Base-by-base conservation (phyloP, 177 flowering plant genomes). In the Vitis hybrid region DNA sequence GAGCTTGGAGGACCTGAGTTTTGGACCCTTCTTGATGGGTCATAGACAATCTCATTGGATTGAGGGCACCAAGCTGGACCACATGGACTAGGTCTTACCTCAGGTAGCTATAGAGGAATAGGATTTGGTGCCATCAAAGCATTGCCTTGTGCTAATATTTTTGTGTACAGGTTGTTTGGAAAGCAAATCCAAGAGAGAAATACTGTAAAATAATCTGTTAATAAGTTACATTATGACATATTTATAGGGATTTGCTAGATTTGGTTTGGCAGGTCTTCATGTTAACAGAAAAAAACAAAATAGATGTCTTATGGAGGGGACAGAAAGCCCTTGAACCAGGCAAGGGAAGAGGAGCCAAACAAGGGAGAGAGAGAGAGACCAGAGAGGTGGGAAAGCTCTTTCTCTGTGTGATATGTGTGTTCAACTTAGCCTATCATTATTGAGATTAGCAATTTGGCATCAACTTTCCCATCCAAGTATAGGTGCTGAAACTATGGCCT, bases 161-260 rank as follows among this genome's bases (percentile, higher is more conserved):
- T 55, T 12, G 5, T 55, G 6, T 13, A 51, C 26, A 16, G 7
- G 5, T 14, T 26, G 50, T 29, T 56, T 2, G 22, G 48, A 33
- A 59, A 56, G 26, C 56, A 45, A 52, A 45, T 63, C 59, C 51
- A 18, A 60, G 65, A 60, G 65, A 29, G 57, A 39, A 65, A 58
- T 0, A 7, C 16, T 7, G 10, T 65, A 26, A 26, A 67, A 9
- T 60, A 61, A 45, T 33, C 5, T 5, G 6, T 13, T 33, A 33
- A 65, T n/a, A 8, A 58, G 18, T 48, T 55, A 19, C 20, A 19
- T 60, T 50, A 63, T 11, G 33, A 67, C 83, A 70, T 9, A 55
- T 16, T 69, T 66, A 67, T 65, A 51, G 80, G 80, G 80, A 77
- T 80, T 77, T 77, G 80, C 76, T 75, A 62, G 79, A 72, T 77